Evolutionary conservation across 1,284 basidiomycete genomes (phyloP).

Genomic region (Cryptococcus deneoformans): DNA sequence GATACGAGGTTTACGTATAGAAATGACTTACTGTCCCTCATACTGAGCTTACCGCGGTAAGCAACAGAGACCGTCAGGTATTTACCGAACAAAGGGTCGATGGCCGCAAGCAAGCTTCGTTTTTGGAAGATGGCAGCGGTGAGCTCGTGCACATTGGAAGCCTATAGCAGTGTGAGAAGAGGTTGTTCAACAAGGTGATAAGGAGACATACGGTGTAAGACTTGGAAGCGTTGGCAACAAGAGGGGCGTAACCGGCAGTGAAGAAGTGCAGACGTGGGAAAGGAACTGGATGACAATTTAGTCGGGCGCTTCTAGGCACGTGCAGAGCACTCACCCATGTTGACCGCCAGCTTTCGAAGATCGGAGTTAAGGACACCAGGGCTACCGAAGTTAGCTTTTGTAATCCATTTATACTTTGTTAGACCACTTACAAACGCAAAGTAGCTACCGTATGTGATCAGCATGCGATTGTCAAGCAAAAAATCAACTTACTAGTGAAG

Average conservation of each 20-base stretch:
- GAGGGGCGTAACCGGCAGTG: conserved; percentile 81
- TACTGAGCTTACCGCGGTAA: conserved; percentile 43
- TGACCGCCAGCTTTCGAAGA: conserved; percentile 88
- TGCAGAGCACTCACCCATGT: conserved; percentile 55
- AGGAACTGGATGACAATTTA: conserved; percentile 55
- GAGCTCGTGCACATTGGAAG: conserved; percentile 37
- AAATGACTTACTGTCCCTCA: conserved; percentile 37
- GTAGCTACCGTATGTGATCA: conserved; percentile 26
- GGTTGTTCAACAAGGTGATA: conserved; percentile 6
- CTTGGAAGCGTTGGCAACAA: conserved; percentile 62
- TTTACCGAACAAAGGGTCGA: conserved; percentile 42
- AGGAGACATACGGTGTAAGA: conserved; percentile 55
- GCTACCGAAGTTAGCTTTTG: conserved; percentile 48
- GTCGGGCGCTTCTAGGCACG: background rate
- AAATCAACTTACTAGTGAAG: conserved; percentile 35
- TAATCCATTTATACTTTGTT: background rate
- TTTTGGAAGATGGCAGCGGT: conserved; percentile 42
- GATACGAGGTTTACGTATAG: background rate
- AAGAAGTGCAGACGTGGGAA: conserved; percentile 94
- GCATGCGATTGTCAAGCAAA: background rate
- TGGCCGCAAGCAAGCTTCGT: conserved; percentile 36
- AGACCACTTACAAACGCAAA: conserved; percentile 33
- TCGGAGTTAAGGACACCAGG: conserved; percentile 94
- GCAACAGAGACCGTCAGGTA: conserved; percentile 46
- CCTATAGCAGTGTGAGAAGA: conserved; percentile 10